Base-by-base conservation (phyloP, 805 yeast genomes). In the Yarrowia sp. region DNA sequence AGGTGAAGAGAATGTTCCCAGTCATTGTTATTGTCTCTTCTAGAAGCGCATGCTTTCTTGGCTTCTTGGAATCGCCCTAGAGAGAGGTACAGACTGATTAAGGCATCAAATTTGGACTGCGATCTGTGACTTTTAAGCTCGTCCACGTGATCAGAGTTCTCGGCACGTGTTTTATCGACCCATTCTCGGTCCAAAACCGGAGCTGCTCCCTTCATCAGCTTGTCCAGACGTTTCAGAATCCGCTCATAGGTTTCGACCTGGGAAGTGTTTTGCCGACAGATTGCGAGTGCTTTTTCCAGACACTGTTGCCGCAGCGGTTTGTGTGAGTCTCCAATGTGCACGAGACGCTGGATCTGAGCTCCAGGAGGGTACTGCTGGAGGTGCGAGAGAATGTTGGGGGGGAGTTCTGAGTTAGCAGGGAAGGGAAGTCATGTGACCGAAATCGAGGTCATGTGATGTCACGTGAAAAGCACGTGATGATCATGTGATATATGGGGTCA, bases 1-100 rank as follows among this genome's bases (percentile, higher is more conserved):
- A 59, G 42, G 16, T 59, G 50, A n/a, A 59, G 32, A 8, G 65
- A 43, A 16, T 59, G 65, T n/a, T 59, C 65, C 65, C 65, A 59
- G 52, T 59, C 65, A 9, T 45, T 59, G 65, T 59, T 59, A 35
- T 16, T 35, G 43, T 59, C 65, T n/a, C 65, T 40, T 9, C 65
- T 10, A 2, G 42, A 9, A 14, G 65, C 65, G 16, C 65, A 59
- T 5, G 50, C 65, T 42, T 59, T 59, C n/a, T 12, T 42, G 32
- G 65, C 65, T 12, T 59, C 65, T 32, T 43, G 52, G 7, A 14
- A 59, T 8, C 41, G 42, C 19, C 65, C 65, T 43, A 43, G 9
- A 4, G 52, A 43, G 22, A 59, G 2, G 36, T 35, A 45, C 12
- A 45, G 42, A 15, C 10, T 8, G 15, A 59, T 19, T 8, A 59